Percentiles rank a stretch among this genome's conserved stretches.
Conservation (phyloP, 495 filamentous ascomycete species). For the Staphylotrichum longicolle region DNA sequence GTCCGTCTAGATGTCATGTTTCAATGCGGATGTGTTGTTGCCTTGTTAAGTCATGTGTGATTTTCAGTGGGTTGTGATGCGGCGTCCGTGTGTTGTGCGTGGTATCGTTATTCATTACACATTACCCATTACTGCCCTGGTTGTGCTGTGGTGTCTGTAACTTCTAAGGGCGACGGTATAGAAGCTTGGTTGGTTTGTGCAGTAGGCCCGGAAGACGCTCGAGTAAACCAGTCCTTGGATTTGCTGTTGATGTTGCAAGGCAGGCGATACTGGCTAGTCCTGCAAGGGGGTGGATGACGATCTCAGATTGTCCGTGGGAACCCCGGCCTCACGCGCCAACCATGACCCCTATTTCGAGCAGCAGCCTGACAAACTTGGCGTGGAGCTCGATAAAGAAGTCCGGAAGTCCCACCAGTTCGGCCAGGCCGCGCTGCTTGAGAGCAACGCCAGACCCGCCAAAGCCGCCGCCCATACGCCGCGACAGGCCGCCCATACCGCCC, state of each 20-base stretch:
- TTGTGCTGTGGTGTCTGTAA: background rate
- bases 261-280: background rate
- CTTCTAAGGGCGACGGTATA: too few species aligned
- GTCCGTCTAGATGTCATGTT: too few species aligned
- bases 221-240: background rate
- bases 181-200: too few species aligned
- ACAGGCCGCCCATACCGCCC: constrained; percentile 42
- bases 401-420: constrained; percentile 80
- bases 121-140: constrained; percentile 3
- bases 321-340: constrained; percentile 35
- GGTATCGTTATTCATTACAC: constrained; percentile 2
- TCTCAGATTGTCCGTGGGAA: too few species aligned
- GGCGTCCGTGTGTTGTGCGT: background rate
- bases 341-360: constrained; percentile 62
- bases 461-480: constrained; percentile 37
- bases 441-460: constrained; percentile 44
- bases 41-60: too few species aligned
- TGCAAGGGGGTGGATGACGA: too few species aligned
- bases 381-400: constrained; percentile 90
- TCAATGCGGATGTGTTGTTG: too few species aligned
- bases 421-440: constrained; percentile 71
- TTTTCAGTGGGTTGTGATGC: background rate
- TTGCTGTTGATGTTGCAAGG: background rate
- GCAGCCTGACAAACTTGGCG: constrained; percentile 68
- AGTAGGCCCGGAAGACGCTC: too few species aligned